phyloP scores from a whole-genome alignment of 164 flowering plant genomes.

The Vitis cinerea region DNA sequence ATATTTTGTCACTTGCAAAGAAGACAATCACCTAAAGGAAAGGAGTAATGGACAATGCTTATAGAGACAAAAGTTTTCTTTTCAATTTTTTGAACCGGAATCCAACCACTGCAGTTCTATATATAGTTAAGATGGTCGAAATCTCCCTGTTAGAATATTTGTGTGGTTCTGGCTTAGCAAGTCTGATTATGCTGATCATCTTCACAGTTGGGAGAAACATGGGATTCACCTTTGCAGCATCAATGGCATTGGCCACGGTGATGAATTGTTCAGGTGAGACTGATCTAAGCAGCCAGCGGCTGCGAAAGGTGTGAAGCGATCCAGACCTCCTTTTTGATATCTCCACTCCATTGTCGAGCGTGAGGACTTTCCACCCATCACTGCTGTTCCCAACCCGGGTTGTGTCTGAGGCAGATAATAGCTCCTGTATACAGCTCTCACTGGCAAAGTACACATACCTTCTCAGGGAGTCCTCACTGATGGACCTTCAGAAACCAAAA shows the following conservation, averaged over 20 bases:
- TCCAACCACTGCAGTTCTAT: too few relatives aligned
- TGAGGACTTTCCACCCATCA: slow-evolving; percentile 68
- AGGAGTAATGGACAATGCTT: not conserved
- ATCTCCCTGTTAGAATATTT: too few relatives aligned
- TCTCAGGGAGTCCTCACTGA: slow-evolving; percentile 77
- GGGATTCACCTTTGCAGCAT: slow-evolving; percentile 72
- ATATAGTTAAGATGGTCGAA: too few relatives aligned
- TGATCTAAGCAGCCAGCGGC: slow-evolving; percentile 70
- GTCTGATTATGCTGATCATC: not conserved
- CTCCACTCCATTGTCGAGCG: slow-evolving; percentile 64
- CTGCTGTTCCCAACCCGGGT: slow-evolving; percentile 27
- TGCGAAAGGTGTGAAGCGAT: slow-evolving; percentile 62
- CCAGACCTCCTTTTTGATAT: slow-evolving; percentile 72
- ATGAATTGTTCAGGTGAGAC: slow-evolving; percentile 79
- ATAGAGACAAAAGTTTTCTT: slow-evolving; percentile 5
- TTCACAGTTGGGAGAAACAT: not conserved
- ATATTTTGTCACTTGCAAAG: not conserved
- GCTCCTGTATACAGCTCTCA: slow-evolving; percentile 82
- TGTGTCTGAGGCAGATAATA: slow-evolving; percentile 67
- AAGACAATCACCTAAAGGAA: not conserved
- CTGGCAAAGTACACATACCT: slow-evolving; percentile 83
- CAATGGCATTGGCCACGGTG: slow-evolving; percentile 85
- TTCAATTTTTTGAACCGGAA: not conserved
- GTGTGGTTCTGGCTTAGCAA: not conserved
- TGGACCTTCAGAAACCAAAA: slow-evolving; percentile 44